Conservation (phyloP, 176 grass and related monocot species). For the Lolium rigidum region DNA sequence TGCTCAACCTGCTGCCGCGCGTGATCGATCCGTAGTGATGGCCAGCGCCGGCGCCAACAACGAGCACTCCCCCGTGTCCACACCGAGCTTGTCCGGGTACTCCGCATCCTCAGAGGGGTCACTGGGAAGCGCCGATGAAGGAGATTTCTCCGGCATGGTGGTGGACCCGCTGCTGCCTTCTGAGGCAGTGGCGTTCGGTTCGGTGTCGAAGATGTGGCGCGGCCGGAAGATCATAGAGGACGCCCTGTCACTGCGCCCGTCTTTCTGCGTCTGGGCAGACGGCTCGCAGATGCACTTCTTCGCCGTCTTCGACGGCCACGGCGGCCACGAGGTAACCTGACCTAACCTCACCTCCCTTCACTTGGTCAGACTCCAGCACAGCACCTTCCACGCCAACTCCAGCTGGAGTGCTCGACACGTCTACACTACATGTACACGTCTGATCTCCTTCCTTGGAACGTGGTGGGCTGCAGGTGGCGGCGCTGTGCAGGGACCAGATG, state of each 20-base stretch:
- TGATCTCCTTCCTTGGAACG: neutral
- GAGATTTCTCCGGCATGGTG: neutral
- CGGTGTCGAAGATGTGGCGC: conserved; percentile 41
- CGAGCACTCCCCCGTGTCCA: neutral
- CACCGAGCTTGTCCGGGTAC: neutral
- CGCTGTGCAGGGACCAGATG: conserved; percentile 69
- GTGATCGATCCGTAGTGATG: conserved; percentile 39
- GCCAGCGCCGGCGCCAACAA: conserved; percentile 31
- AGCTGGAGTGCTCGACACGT: conserved; percentile 20
- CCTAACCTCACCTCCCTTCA: neutral
- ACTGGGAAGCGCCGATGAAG: neutral
- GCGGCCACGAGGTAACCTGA: conserved; percentile 60
- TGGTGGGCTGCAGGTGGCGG: conserved; percentile 53
- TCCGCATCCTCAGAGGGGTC: neutral
- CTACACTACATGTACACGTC: neutral
- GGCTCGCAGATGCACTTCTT: conserved; percentile 73
- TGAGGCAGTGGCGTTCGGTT: conserved; percentile 48
- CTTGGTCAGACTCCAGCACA: neutral
- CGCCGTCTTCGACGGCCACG: conserved; percentile 85
- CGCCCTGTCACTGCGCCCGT: conserved; percentile 52
- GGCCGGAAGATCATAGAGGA: conserved; percentile 67
- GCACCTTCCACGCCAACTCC: neutral
- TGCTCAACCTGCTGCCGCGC: neutral
- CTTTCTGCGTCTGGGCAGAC: conserved; percentile 46
- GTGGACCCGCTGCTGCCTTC: neutral